Percentiles rank a stretch among this genome's conserved stretches.
phyloP scores from a whole-genome alignment of 1,284 basidiomycete species.

The Cystodermella granulosa region DNA sequence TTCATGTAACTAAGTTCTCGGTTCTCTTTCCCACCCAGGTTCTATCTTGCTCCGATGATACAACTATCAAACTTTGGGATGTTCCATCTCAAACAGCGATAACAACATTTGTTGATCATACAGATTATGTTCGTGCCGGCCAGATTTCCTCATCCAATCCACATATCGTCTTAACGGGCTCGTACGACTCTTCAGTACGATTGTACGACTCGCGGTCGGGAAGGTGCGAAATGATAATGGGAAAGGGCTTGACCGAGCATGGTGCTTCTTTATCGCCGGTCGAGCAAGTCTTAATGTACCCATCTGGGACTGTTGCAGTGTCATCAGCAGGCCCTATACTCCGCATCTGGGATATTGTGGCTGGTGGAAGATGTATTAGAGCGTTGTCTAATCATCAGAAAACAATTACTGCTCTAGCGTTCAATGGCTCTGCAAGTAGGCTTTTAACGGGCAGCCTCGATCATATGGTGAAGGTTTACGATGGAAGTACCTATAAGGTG shows the following conservation, averaged over 20 bases:
- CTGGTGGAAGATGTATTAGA: conserved; percentile 82
- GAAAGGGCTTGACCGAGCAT: conserved; percentile 42
- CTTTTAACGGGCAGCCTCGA: conserved; percentile 89
- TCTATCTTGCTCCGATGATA: conserved; percentile 94
- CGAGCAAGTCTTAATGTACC: conserved; percentile 92
- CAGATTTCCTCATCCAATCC: conserved; percentile 81
- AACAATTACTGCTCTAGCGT: conserved; percentile 85
- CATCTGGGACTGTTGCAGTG: conserved; percentile 81
- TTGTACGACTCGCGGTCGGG: conserved; percentile 85
- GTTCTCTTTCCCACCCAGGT: conserved; percentile 74
- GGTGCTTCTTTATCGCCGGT: conserved; percentile 62
- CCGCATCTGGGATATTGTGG: conserved; percentile 92
- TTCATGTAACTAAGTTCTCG: conserved; percentile 93
- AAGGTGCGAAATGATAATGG: conserved; percentile 79
- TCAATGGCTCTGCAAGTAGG: conserved; percentile 71
- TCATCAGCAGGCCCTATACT: conserved; percentile 90
- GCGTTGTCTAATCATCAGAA: conserved; percentile 98
- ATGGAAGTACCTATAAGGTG: conserved; percentile 89
- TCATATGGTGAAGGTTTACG: conserved; percentile 98
- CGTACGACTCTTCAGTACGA: conserved; percentile 89
- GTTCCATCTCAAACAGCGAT: conserved; percentile 83
- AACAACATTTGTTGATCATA: conserved; percentile 77
- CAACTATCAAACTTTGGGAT: conserved; percentile 92
- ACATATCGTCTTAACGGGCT: conserved; percentile 83
- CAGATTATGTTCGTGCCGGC: conserved; percentile 94